These are phyloP conservation scores for Paxillus involutus DNA, from an alignment of 768 basidiomycete genomes.

Conservation along the genomic window DNA sequence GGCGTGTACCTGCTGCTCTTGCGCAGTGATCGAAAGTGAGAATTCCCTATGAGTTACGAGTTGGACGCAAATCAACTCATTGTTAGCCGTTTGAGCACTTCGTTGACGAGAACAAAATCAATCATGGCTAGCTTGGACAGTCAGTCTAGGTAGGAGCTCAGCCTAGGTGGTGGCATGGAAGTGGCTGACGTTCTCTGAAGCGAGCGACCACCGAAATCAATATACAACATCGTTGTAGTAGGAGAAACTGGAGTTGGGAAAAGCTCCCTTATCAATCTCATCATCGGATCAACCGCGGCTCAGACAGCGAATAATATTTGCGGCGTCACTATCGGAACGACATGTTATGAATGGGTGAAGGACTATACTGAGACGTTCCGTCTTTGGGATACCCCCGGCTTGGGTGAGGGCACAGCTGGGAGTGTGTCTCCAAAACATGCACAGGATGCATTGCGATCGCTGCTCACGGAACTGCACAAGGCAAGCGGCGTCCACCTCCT, in stretches of 20 bases:
- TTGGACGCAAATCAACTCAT: too few species aligned
- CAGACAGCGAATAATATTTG: background rate
- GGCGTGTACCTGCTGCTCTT: too few species aligned
- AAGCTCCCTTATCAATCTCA: constrained; percentile 13
- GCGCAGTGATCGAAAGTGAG: too few species aligned
- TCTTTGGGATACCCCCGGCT: constrained; percentile 21
- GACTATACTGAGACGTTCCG: background rate
- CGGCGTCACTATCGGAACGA: constrained; percentile 6
- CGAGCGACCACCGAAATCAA: background rate
- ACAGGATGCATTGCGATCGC: background rate
- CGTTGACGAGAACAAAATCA: too few species aligned
- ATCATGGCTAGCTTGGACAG: too few species aligned
- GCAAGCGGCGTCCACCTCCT: constrained; percentile 5
- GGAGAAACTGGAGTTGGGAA: constrained; percentile 13
- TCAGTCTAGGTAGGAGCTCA: too few species aligned
- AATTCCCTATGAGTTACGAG: too few species aligned
- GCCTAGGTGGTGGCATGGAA: too few species aligned
- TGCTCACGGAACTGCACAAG: constrained; percentile 2
- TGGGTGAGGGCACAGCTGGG: constrained; percentile 6
- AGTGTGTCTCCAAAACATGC: constrained; percentile 1
- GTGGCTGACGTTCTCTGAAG: background rate
- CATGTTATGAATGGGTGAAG: background rate
- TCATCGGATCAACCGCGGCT: constrained; percentile 15
- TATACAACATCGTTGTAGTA: constrained; percentile 6
- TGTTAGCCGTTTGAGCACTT: too few species aligned